Percentiles rank a stretch among this genome's conserved stretches.
Conservation (phyloP, 2,329 filamentous ascomycete species). For the Aspergillus oerlinghausenensis region DNA sequence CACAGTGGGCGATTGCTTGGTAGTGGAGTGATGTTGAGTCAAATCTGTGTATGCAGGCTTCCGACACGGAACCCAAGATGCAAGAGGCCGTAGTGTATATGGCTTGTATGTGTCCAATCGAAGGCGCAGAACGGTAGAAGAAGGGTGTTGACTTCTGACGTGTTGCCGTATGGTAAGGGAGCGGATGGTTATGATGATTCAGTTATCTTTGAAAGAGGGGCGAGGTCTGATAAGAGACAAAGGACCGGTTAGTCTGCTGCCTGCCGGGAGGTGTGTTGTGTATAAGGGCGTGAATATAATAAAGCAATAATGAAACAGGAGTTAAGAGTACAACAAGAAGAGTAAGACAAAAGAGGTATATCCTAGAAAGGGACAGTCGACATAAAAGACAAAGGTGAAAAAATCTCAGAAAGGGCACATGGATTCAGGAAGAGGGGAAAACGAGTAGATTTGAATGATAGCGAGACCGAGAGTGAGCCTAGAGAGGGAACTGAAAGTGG, state of each 20-base stretch:
- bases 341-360: background rate
- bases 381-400: background rate
- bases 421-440: background rate
- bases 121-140: constrained; percentile 2
- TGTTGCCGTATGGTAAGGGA: constrained; percentile 1
- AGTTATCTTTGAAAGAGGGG: constrained; percentile 9
- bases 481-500: background rate
- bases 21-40: background rate
- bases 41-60: constrained; percentile 1
- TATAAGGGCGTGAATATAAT: background rate
- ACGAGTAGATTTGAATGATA: constrained; percentile 1
- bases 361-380: background rate
- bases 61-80: constrained; percentile 6
- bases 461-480: background rate
- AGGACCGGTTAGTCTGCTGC: constrained; percentile 11
- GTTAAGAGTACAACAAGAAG: background rate
- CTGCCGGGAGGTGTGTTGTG: background rate
- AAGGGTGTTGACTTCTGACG: constrained; percentile 2
- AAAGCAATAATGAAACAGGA: background rate
- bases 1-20: background rate
- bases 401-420: background rate
- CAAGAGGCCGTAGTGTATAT: constrained; percentile 10
- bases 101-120: background rate
- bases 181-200: background rate
- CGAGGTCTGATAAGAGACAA: constrained; percentile 9